phyloP scores from a whole-genome alignment of 371 early-diverging fungal genomes.

The Zychaea mexicana region DNA sequence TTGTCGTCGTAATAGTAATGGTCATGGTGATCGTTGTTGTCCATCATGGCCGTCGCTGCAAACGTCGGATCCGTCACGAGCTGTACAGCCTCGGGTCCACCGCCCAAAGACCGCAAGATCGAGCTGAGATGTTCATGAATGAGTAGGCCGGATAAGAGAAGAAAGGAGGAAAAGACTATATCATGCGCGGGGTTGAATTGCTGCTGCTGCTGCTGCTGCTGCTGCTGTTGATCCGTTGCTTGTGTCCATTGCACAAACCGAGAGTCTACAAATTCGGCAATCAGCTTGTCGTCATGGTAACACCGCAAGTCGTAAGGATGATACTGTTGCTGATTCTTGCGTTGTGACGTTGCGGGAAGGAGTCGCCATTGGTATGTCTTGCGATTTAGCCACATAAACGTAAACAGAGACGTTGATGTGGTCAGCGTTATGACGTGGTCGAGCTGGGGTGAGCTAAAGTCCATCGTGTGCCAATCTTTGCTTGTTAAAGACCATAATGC shows the following conservation, averaged over 20 bases:
- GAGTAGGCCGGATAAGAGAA: constrained; percentile 32
- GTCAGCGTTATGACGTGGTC: constrained; percentile 16
- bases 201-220: constrained; percentile 1
- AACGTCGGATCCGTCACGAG: constrained; percentile 16
- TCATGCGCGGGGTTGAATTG: constrained; percentile 10
- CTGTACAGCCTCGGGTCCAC: constrained; percentile 30
- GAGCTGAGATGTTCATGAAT: constrained; percentile 28
- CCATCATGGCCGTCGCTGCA: constrained; percentile 10
- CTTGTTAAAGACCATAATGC: constrained; percentile 27
- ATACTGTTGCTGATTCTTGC: constrained; percentile 6
- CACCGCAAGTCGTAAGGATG: constrained; percentile 13
- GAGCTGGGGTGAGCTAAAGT: constrained; percentile 10
- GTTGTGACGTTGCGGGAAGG: constrained; percentile 6
- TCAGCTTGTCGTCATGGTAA: constrained; percentile 10
- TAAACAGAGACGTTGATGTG: constrained; percentile 25
- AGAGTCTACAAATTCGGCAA: constrained; percentile 11
- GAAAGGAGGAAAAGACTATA: constrained; percentile 17
- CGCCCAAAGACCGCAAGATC: constrained; percentile 29
- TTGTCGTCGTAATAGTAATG: constrained; percentile 14
- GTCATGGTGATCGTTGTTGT: no score
- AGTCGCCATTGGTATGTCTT: constrained; percentile 20
- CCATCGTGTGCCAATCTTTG: constrained; percentile 36
- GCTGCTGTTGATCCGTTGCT: not conserved
- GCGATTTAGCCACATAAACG: constrained; percentile 16
- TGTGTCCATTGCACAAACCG: constrained; percentile 7